Evolutionary conservation across 2,329 filamentous ascomycete genomes (phyloP).

Genomic region (Xylariales sp.): DNA sequence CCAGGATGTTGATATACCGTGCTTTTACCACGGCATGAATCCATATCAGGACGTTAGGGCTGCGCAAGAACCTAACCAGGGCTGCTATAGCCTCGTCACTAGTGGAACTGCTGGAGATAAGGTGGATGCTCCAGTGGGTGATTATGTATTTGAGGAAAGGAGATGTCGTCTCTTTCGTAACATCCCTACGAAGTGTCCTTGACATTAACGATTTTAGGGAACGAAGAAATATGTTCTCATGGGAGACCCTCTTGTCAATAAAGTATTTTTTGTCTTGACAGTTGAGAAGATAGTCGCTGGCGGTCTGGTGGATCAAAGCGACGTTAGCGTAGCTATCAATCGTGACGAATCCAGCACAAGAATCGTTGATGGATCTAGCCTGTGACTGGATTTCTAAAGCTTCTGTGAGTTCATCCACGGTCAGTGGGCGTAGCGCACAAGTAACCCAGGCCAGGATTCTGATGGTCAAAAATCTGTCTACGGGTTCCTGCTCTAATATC

Average conservation of each 20-base stretch:
- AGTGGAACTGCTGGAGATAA: slow-evolving; percentile 9
- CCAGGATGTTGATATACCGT: slow-evolving; percentile 10
- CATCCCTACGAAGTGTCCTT: slow-evolving; percentile 10
- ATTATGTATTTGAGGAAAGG: slow-evolving; percentile 14
- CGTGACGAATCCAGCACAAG: slow-evolving; percentile 15
- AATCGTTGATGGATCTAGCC: slow-evolving; percentile 10
- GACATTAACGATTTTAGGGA: slow-evolving; percentile 13
- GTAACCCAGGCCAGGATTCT: slow-evolving; percentile 17
- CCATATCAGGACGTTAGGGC: slow-evolving; percentile 15
- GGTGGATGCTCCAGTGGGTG: slow-evolving; percentile 15
- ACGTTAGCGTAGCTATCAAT: slow-evolving; percentile 11
- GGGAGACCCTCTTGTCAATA: too few relatives aligned
- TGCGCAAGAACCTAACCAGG: slow-evolving; percentile 15
- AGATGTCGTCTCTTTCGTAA: slow-evolving; percentile 7
- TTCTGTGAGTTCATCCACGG: slow-evolving; percentile 13
- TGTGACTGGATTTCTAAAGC: slow-evolving; percentile 4
- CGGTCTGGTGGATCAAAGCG: slow-evolving; percentile 12
- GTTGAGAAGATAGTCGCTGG: slow-evolving; percentile 13
- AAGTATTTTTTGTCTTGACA: too few relatives aligned
- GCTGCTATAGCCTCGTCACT: slow-evolving; percentile 12
- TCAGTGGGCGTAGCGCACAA: slow-evolving; percentile 11
- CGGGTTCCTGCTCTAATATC: slow-evolving; percentile 9
- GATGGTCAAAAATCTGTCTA: slow-evolving; percentile 11
- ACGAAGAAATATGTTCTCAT: slow-evolving; percentile 12
- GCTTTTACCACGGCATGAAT: slow-evolving; percentile 18